These are phyloP conservation scores for Xylariaceae sp. DNA, from an alignment of 2,329 filamentous ascomycete genomes.

Conservation along the genomic window DNA sequence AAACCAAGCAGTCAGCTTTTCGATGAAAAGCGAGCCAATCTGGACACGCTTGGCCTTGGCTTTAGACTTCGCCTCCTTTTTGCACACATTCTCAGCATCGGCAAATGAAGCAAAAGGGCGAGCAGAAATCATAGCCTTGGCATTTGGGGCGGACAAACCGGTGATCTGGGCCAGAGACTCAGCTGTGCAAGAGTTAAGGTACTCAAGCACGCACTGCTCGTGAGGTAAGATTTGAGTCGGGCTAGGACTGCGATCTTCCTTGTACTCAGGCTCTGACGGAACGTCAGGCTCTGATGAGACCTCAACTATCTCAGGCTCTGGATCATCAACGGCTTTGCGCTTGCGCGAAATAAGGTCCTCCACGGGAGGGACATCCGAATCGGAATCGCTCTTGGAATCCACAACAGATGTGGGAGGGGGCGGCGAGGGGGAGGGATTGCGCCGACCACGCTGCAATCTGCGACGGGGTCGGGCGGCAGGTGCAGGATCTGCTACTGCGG, in stretches of 20 bases:
- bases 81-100: slow-evolving; percentile 60
- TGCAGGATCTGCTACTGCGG: neutral
- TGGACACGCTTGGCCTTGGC: slow-evolving; percentile 26
- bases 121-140: slow-evolving; percentile 45
- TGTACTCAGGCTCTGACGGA: neutral
- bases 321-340: slow-evolving; percentile 23
- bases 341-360: slow-evolving; percentile 17
- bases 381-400: slow-evolving; percentile 20
- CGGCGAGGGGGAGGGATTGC: slow-evolving; percentile 17
- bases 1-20: slow-evolving; percentile 42
- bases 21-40: slow-evolving; percentile 33
- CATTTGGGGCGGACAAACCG: slow-evolving; percentile 63
- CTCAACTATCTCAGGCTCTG: slow-evolving; percentile 12
- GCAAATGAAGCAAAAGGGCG: slow-evolving; percentile 41
- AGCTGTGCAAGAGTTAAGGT: slow-evolving; percentile 73
- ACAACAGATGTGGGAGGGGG: slow-evolving; percentile 13
- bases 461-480: slow-evolving; percentile 20
- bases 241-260: neutral
- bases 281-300: neutral
- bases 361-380: neutral
- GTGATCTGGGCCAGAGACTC: slow-evolving; percentile 79
- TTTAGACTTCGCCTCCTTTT: slow-evolving; percentile 31
- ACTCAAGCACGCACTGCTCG: slow-evolving; percentile 61
- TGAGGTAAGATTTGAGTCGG: slow-evolving; percentile 1
- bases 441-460: slow-evolving; percentile 26